Evolutionary conservation across 2,329 filamentous ascomycete species (phyloP).

Genomic region (Chaetomiaceae sp.): DNA sequence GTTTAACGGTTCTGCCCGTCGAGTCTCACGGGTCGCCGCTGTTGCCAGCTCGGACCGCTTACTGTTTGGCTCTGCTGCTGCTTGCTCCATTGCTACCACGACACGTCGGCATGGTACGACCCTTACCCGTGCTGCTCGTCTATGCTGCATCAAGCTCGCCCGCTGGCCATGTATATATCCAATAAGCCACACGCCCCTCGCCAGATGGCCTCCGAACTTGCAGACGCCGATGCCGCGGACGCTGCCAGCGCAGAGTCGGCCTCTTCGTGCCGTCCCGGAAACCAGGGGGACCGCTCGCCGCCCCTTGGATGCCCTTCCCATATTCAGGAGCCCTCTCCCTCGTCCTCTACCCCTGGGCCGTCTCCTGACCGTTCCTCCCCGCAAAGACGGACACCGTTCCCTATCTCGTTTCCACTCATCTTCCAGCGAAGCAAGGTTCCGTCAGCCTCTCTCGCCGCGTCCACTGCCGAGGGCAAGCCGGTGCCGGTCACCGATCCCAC

Average conservation of each 20-base stretch:
- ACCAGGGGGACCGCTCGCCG: conserved; percentile 1
- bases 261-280: conserved; percentile 2
- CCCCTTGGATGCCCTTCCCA: conserved; percentile 6
- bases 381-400: conserved; percentile 35
- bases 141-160: conserved; percentile 16
- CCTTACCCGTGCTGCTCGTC: conserved; percentile 16
- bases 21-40: conserved; percentile 11
- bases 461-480: conserved; percentile 52
- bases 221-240: conserved; percentile 13
- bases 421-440: conserved; percentile 45
- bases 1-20: conserved; percentile 2
- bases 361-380: conserved; percentile 20
- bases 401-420: conserved; percentile 46
- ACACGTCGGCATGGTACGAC: conserved; percentile 26
- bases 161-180: conserved; percentile 24
- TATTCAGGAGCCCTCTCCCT: not conserved
- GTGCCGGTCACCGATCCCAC: conserved; percentile 55
- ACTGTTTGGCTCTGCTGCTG: conserved; percentile 1
- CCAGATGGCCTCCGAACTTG: conserved; percentile 14
- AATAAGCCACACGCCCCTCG: conserved; percentile 21
- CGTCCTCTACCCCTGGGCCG: conserved; percentile 18
- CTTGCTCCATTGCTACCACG: conserved; percentile 16
- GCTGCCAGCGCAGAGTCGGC: conserved; percentile 15
- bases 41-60: conserved; percentile 10
- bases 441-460: conserved; percentile 50